Evolutionary conservation across 163 green algal genomes (phyloP).

Genomic region (Scenedesmus sp.): DNA sequence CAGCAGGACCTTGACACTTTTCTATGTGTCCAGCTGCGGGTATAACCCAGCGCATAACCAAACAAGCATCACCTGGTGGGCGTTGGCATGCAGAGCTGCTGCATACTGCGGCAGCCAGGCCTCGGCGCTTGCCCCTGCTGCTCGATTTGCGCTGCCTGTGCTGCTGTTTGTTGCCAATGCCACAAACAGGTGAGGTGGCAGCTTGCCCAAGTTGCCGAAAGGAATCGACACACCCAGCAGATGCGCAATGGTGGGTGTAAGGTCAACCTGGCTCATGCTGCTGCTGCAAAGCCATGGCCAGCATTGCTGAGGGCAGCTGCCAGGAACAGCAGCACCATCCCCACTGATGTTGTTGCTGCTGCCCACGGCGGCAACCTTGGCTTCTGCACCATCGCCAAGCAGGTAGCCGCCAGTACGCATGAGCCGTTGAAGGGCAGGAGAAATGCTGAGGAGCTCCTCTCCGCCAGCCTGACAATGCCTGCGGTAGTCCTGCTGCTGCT

Average conservation of each 20-base stretch:
- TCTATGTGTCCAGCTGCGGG: not conserved
- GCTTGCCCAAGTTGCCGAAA: slow-evolving; percentile 86
- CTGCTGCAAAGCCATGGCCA: slow-evolving; percentile 54
- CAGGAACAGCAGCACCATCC: slow-evolving; percentile 33
- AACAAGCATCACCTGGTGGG: slow-evolving; percentile 52
- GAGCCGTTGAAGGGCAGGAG: not conserved
- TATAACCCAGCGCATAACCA: not conserved
- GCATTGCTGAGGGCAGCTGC: slow-evolving; percentile 17
- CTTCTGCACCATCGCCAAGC: slow-evolving; percentile 16
- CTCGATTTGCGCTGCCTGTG: not conserved
- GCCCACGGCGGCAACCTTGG: not conserved
- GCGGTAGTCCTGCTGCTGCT: not conserved
- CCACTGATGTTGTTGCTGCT: not conserved
- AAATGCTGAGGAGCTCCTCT: not conserved
- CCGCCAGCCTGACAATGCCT: not conserved
- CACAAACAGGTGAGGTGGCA: slow-evolving; percentile 71
- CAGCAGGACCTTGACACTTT: no score
- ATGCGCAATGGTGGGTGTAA: slow-evolving; percentile 86
- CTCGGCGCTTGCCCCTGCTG: not conserved
- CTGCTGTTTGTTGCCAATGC: slow-evolving; percentile 5
- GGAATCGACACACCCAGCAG: slow-evolving; percentile 91
- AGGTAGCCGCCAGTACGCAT: slow-evolving; percentile 11
- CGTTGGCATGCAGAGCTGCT: slow-evolving; percentile 58
- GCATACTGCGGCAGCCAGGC: slow-evolving; percentile 43
- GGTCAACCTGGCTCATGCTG: slow-evolving; percentile 86